Base-by-base conservation (phyloP, 192 early-diverging fungal species). In the Backusella psychrophila region DNA sequence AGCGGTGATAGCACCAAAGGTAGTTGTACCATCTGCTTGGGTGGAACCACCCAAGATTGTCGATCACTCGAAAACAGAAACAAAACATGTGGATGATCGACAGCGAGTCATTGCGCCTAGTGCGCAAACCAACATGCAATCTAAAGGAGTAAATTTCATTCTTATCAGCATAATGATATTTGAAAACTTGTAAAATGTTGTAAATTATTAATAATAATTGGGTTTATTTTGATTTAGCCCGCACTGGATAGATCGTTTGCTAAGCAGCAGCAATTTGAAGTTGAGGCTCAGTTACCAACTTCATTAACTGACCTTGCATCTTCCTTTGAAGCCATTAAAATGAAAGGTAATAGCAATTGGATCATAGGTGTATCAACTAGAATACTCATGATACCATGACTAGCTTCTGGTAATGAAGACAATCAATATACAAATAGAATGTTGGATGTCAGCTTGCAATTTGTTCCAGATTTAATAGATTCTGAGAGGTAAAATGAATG, bases 381-480 rank as follows among this genome's bases (percentile, higher is more conserved):
- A 33, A 2, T 33, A 33, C 33, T 33, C 33, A 33, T 33, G 33
- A 33, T 33, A 33, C 8, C 68, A 38, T 39, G 66, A 44, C 17
- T 76, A 72, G 83, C 77, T 38, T 42, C 82, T 49, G 80, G 80
- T 23, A 86, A 85, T 74, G 88, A 88, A 19, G 78, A 87, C 59
- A 79, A 71, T 19, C 75, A 84, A 70, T 87, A 88, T 78, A 81
- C 75, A 15, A 81, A 85, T 73, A 85, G 93, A 79, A 91, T 99
- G 95, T 81, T 97, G 36, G 95, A 98, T 71, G 86, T 92, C 41
- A 95, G 94, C 79, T 90, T 94, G 75, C 89, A 91, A 79, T 91
- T 89, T 75, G 85, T 97, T 38, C 96, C 96, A 12, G 93, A 96
- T 59, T 81, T 91, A 19, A 82, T 89, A 23, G 97, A 98, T 82